Evolutionary conservation across 148 eudicot genomes (phyloP).

Genomic region (Fagopyrum esculentum): DNA sequence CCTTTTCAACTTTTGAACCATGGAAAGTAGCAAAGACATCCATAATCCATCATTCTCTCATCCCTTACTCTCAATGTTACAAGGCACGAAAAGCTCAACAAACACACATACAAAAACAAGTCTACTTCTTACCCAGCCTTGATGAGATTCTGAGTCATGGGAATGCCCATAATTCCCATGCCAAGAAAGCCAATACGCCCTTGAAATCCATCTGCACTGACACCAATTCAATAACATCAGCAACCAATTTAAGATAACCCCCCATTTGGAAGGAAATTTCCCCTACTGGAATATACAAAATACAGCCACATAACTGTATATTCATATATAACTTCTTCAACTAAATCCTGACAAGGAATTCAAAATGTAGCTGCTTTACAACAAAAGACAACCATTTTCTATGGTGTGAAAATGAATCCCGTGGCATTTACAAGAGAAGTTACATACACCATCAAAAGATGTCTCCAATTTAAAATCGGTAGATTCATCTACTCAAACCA

Average conservation of each 20-base stretch:
- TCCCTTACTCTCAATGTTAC: not conserved
- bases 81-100: not conserved
- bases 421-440: not conserved
- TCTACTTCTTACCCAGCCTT: slow-evolving; percentile 65
- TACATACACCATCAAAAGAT: not conserved
- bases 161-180: slow-evolving; percentile 93
- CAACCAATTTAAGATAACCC: not conserved
- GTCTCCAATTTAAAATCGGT: not conserved
- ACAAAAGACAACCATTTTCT: not conserved
- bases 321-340: slow-evolving; percentile 1
- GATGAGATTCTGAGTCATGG: slow-evolving; percentile 89
- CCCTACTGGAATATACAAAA: not conserved
- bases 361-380: not conserved
- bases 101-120: not conserved
- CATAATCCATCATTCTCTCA: not conserved
- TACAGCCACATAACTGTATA: not conserved
- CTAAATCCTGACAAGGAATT: not conserved
- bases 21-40: not conserved
- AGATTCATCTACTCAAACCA: not conserved
- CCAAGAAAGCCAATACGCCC: slow-evolving; percentile 83
- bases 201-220: slow-evolving; percentile 48
- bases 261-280: not conserved
- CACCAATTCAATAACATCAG: slow-evolving; percentile 13
- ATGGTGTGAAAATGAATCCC: not conserved
- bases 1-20: slow-evolving; percentile 4